phyloP scores from a whole-genome alignment of 2,329 filamentous ascomycete genomes.

The Xylariaceae sp. region DNA sequence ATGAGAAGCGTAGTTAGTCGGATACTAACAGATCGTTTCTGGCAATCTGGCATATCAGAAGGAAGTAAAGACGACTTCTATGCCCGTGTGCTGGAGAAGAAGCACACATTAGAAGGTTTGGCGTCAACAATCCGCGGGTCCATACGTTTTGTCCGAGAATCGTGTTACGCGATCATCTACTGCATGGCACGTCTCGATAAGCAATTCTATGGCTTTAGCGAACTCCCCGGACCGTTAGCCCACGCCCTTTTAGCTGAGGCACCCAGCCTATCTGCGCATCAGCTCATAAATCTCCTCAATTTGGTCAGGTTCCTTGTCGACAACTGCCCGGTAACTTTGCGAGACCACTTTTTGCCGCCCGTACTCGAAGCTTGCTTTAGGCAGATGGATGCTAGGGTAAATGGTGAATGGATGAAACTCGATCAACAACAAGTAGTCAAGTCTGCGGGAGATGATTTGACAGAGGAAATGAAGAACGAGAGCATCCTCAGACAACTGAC shows the following conservation, averaged over 20 bases:
- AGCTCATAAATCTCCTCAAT: constrained; percentile 89
- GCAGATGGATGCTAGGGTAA: constrained; percentile 84
- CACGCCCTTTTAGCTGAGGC: constrained; percentile 81
- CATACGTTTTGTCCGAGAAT: constrained; percentile 84
- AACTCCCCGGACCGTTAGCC: constrained; percentile 77
- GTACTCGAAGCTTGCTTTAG: constrained; percentile 77
- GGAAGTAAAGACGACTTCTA: constrained; percentile 98
- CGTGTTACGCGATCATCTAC: constrained; percentile 89
- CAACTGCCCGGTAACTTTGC: constrained; percentile 76
- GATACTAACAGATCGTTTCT: constrained; percentile 91
- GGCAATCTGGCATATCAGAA: constrained; percentile 95
- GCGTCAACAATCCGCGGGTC: constrained; percentile 89
- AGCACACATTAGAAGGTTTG: constrained; percentile 84
- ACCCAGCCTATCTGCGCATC: constrained; percentile 79
- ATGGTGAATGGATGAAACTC: constrained; percentile 78
- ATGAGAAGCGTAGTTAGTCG: constrained; percentile 73
- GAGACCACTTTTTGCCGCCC: constrained; percentile 77
- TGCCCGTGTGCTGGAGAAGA: constrained; percentile 82
- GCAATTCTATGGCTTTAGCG: constrained; percentile 85
- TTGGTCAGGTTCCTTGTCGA: constrained; percentile 85
- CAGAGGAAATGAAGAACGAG: constrained; percentile 97
- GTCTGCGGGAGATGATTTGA: constrained; percentile 71
- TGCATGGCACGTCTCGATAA: constrained; percentile 84
- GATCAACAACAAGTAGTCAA: constrained; percentile 57
- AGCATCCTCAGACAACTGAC: constrained; percentile 91